phyloP scores from a whole-genome alignment of 306 rosid species.

The Gillenia trifoliata region DNA sequence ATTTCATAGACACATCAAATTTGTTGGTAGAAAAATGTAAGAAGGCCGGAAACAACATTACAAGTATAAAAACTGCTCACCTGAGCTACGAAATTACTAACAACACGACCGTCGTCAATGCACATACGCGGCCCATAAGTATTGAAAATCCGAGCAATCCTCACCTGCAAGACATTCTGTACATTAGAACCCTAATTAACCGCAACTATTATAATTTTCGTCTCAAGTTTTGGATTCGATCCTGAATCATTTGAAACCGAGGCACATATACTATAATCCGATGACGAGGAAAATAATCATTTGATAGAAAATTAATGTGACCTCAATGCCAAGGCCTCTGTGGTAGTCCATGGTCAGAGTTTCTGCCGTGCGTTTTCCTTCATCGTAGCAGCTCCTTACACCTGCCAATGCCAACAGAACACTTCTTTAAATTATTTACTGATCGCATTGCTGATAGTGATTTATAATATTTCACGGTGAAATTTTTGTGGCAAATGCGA shows the following conservation, averaged over 20 bases:
- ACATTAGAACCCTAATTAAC: not conserved
- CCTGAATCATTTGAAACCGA: not conserved
- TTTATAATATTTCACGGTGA: not conserved
- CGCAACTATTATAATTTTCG: not conserved
- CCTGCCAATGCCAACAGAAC: constrained; percentile 36
- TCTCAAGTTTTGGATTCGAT: not conserved
- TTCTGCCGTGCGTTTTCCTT: constrained; percentile 94
- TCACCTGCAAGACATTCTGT: constrained; percentile 33
- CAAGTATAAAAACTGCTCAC: constrained; percentile 19
- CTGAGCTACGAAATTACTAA: constrained; percentile 95
- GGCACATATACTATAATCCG: not conserved
- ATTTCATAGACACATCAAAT: not conserved
- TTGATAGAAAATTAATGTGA: not conserved
- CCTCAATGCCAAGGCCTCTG: constrained; percentile 94
- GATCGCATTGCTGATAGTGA: not conserved
- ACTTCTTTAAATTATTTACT: no score
- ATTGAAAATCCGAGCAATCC: constrained; percentile 90
- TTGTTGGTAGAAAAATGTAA: not conserved
- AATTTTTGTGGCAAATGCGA: not conserved
- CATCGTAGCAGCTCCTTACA: constrained; percentile 91
- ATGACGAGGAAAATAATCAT: not conserved
- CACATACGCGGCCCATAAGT: constrained; percentile 93
- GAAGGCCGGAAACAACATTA: not conserved
- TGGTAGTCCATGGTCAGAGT: constrained; percentile 89
- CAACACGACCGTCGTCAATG: constrained; percentile 90